These are phyloP conservation scores for Jimgerdemannia lactiflua DNA, from an alignment of 192 early-diverging fungal species.

Conservation along the genomic window DNA sequence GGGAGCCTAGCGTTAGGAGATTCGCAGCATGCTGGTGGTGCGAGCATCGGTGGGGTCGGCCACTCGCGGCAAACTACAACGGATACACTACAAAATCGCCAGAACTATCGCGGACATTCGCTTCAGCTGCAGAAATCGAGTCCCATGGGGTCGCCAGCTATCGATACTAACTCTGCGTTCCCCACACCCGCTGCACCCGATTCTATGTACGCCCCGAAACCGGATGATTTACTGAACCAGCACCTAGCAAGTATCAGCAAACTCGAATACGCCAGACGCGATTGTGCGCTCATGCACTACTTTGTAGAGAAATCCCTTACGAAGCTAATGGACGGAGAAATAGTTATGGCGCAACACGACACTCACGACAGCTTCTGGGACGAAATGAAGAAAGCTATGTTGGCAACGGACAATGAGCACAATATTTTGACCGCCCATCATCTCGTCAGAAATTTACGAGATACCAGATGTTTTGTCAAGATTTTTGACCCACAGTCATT, in stretches of 20 bases:
- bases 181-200: neutral
- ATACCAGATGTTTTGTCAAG: slow-evolving; percentile 58
- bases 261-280: slow-evolving; percentile 22
- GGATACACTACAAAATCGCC: neutral
- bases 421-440: slow-evolving; percentile 30
- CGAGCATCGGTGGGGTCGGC: neutral
- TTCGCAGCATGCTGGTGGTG: neutral
- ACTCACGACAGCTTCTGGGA: slow-evolving; percentile 35
- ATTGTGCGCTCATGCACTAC: slow-evolving; percentile 46
- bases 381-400: slow-evolving; percentile 30
- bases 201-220: neutral
- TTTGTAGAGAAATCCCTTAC: slow-evolving; percentile 49
- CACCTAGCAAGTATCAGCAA: slow-evolving; percentile 17
- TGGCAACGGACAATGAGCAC: slow-evolving; percentile 21
- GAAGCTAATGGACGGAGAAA: slow-evolving; percentile 40
- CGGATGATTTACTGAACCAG: slow-evolving; percentile 18
- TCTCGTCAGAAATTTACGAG: slow-evolving; percentile 32
- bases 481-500: slow-evolving; percentile 41
- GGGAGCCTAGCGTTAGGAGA: neutral
- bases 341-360: slow-evolving; percentile 35
- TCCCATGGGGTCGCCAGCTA: neutral
- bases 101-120: neutral
- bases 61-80: neutral
- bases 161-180: neutral
- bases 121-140: neutral